Evolutionary conservation across 2,329 filamentous ascomycete genomes (phyloP).

Genomic region (Aspergillus calidoustus): DNA sequence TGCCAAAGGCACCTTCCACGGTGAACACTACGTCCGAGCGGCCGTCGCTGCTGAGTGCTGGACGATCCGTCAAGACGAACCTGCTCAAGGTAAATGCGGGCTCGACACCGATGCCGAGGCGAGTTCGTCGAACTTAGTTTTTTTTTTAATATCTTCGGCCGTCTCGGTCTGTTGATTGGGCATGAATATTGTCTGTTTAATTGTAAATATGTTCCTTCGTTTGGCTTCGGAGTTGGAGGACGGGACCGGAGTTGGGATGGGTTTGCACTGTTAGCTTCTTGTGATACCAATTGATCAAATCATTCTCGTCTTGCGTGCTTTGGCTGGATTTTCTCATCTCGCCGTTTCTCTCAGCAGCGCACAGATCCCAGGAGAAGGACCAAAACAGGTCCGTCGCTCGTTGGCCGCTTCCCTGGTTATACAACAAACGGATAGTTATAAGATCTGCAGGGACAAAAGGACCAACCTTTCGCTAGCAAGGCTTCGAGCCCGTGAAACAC

Average conservation of each 20-base stretch:
- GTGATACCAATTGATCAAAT: slow-evolving; percentile 3
- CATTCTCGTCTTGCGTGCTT: not conserved
- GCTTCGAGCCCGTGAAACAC: not conserved
- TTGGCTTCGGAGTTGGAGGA: not conserved
- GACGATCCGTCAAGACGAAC: slow-evolving; percentile 31
- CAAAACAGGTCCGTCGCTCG: not conserved
- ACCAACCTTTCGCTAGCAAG: not conserved
- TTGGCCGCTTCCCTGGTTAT: not conserved
- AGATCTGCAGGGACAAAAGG: slow-evolving; percentile 7
- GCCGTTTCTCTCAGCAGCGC: not conserved
- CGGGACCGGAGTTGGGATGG: not conserved
- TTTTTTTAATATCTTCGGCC: slow-evolving; percentile 16
- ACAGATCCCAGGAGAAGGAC: not conserved
- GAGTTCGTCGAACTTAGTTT: slow-evolving; percentile 36
- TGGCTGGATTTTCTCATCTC: not conserved
- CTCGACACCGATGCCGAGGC: slow-evolving; percentile 41
- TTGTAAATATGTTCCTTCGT: not conserved
- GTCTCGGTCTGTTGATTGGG: not conserved
- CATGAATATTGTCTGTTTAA: slow-evolving; percentile 6
- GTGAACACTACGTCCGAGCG: slow-evolving; percentile 24
- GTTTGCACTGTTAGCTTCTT: not conserved
- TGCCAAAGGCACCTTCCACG: slow-evolving; percentile 29
- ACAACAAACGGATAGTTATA: not conserved
- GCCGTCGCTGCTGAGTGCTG: slow-evolving; percentile 23
- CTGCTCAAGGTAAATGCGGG: slow-evolving; percentile 40